Base-by-base conservation (phyloP, 345 rosid genomes). In the Sisymbrium irio region DNA sequence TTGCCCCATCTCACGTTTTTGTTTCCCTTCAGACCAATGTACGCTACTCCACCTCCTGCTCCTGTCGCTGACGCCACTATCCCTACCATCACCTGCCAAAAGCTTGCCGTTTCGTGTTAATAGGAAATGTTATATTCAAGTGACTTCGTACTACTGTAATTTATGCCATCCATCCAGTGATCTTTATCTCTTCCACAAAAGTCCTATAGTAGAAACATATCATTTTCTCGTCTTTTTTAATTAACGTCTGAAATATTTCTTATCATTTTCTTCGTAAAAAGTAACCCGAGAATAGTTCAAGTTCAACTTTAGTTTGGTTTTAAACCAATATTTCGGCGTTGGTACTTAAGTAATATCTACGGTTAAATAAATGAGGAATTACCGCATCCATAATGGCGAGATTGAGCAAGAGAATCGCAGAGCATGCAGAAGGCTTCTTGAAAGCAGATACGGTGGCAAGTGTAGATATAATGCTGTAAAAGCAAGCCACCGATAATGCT, bases 1-100 rank as follows among this genome's bases (percentile, higher is more conserved):
- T 95, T 74, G 0, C 0, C 2, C 99, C 99, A 92, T 0, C 32
- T 0, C 0, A 27, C 75, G 17, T 88, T 75, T 7, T 59, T 79
- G 72, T 88, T 92, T 6, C 99, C 99, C 77, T 80, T 82, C 28
- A 89, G 69, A 50, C 89, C 91, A 20, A 92, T 51, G 51, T 92
- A 95, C 14, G 74, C 97, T 12, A 89, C 97, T 30, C 82, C 87
- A 12, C 88, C 96, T 4, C 92, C 85, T 20, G 99, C 61, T 0
- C 96, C 99, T 0, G 91, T 84, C 36, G 93, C 97, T 17, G 99
- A 84, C 3, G 92, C 92, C 28, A 88, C 89, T 61, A 95, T 30
- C 50, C 97, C 97, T 54, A 92, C 46, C 78, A 92, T 74, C 76
- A 93, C 40, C 98, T 93, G 44, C 22, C 44, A 47, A 45, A 55